Conservation (phyloP, 352 stramenopile genomes). For the Pythium utonaiense region DNA sequence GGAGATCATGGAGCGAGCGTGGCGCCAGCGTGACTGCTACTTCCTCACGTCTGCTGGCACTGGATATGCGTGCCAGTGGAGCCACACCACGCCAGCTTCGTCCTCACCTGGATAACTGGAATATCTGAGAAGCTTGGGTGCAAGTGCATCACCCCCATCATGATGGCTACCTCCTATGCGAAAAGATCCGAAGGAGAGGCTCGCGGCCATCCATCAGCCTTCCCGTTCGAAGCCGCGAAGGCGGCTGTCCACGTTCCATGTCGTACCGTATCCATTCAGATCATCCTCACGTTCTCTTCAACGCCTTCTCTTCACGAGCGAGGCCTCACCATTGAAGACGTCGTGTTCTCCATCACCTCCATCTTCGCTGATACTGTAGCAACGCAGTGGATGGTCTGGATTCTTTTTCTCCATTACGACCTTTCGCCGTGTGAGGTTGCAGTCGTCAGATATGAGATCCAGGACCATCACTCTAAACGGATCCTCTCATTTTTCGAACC, state of each 20-base stretch:
- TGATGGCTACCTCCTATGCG: background rate
- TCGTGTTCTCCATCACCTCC: background rate
- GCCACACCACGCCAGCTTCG: background rate
- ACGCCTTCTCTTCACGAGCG: background rate
- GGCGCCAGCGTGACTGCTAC: background rate
- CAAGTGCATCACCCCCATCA: background rate
- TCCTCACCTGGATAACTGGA: background rate
- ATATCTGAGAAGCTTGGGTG: background rate
- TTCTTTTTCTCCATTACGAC: background rate
- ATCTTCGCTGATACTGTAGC: no score
- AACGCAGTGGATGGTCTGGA: background rate
- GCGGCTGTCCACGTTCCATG: background rate
- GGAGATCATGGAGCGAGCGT: background rate
- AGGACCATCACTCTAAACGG: background rate
- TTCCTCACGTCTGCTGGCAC: background rate
- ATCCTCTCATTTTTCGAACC: background rate
- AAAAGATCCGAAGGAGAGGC: background rate
- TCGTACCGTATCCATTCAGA: no score
- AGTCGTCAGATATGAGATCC: slow-evolving; percentile 1
- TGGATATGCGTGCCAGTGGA: slow-evolving; percentile 1
- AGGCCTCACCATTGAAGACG: no score
- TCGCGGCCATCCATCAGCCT: background rate
- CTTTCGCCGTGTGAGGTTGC: background rate
- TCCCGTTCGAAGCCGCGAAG: background rate
- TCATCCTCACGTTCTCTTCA: no score